Conservation (phyloP, 2,329 filamentous ascomycete genomes). For the Sporothrix mexicana region DNA sequence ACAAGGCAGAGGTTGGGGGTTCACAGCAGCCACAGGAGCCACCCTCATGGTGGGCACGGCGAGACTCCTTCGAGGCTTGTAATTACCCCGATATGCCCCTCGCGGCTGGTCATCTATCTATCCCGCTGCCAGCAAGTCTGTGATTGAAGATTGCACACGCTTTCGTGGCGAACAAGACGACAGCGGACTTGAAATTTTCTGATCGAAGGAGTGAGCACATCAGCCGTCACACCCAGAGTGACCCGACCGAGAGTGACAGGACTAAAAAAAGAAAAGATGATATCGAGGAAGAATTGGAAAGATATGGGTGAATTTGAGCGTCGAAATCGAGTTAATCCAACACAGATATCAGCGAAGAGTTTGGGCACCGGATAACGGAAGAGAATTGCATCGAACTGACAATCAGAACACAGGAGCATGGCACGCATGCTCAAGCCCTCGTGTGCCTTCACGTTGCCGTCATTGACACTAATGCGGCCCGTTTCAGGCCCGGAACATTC, state of each 20-base stretch:
- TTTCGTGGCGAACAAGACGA: not conserved
- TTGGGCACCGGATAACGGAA: not conserved
- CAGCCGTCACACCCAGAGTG: conserved; percentile 19
- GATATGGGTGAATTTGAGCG: too few relatives aligned
- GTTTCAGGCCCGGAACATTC: conserved; percentile 32
- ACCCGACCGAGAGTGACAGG: conserved; percentile 8
- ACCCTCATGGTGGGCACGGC: not conserved
- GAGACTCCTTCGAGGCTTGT: not conserved
- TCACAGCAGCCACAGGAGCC: conserved; percentile 17
- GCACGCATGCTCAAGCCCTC: not conserved
- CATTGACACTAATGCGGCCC: conserved; percentile 32
- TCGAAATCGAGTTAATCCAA: not conserved
- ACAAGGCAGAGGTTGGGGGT: not conserved
- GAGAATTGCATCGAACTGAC: not conserved
- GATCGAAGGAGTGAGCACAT: not conserved
- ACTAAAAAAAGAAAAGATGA: conserved; percentile 25
- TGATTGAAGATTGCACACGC: not conserved
- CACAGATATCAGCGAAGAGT: not conserved
- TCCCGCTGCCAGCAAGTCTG: not conserved
- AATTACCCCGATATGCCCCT: conserved; percentile 2
- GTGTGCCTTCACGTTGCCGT: not conserved
- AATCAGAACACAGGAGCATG: not conserved
- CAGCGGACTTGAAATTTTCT: not conserved
- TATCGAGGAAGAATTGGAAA: not conserved
- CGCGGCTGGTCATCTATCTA: conserved; percentile 21